Conservation (phyloP, 2,329 filamentous ascomycete species). For the Aspergillus ochraceus region DNA sequence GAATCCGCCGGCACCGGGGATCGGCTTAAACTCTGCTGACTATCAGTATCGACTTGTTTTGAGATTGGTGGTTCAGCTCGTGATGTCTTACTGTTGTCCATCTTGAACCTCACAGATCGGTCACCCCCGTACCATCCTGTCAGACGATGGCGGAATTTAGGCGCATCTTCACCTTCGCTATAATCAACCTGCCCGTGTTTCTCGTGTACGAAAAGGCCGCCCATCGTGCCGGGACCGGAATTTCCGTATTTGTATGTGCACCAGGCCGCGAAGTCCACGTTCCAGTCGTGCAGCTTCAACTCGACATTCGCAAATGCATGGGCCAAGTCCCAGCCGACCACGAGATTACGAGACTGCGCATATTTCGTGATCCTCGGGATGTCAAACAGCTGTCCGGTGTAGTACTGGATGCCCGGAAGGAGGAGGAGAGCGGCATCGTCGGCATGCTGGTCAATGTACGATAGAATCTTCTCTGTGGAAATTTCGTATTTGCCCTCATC, state of each 20-base stretch:
- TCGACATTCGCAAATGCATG: conserved; percentile 82
- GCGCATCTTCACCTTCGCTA: conserved; percentile 41
- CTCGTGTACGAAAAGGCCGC: conserved; percentile 76
- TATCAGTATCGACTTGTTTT: conserved; percentile 10
- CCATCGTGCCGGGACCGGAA: conserved; percentile 76
- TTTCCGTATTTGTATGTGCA: conserved; percentile 95
- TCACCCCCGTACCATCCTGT: conserved; percentile 84
- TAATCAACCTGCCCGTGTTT: conserved; percentile 56
- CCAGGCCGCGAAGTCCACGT: conserved; percentile 87
- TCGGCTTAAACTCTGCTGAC: conserved; percentile 65
- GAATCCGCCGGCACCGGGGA: conserved; percentile 74
- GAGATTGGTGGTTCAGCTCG: conserved; percentile 10
- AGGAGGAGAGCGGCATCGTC: conserved; percentile 71
- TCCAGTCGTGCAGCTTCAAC: conserved; percentile 77
- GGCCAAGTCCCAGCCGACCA: conserved; percentile 82
- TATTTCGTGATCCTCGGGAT: conserved; percentile 74
- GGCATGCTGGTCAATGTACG: conserved; percentile 71
- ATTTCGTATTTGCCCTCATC: conserved; percentile 58
- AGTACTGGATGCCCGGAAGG: conserved; percentile 86
- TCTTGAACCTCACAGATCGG: conserved; percentile 72
- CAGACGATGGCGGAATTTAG: conserved; percentile 64
- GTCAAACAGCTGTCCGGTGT: conserved; percentile 83
- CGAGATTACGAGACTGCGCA: conserved; percentile 67
- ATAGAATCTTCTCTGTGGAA: conserved; percentile 68
- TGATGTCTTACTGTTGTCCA: conserved; percentile 63